Base-by-base conservation (phyloP, 441 rosid genomes). In the Aquilaria agallochum region DNA sequence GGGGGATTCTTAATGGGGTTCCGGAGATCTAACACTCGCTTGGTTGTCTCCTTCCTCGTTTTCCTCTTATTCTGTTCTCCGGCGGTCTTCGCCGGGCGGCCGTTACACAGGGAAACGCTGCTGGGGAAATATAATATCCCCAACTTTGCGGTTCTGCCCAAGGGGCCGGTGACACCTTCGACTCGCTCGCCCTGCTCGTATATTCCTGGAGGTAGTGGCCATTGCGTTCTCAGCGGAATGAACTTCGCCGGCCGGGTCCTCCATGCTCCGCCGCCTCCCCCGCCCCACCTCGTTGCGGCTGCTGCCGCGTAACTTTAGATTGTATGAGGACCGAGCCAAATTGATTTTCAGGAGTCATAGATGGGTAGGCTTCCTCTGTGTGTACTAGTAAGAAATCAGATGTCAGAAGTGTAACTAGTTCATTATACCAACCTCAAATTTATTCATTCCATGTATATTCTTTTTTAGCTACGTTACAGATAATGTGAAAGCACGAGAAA, bases 131-230 rank as follows among this genome's bases (percentile, higher is more conserved):
- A 55, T 9, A 20, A 20, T 20, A 34, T 60, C 4, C 68, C 63
- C 2, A 13, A 11, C 58, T 9, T 50, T 0, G 33, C 68, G 71
- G 64, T 75, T 11, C 71, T 69, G 2, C 36, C 27, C 5, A 64
- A 13, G 58, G 79, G 65, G 10, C 59, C 77, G 1, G 73, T 62
- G 53, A 54, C 79, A 1, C 75, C 79, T 1, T 45, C 64, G 5
- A 5, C 9, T 2, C 53, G 63, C 11, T 67, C 77, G 51, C 52
- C 68, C 30, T 72, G 77, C 72, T 40, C 72, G 2, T 0, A 69
- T 51, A 58, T 67, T 36, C 72, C 73, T 0, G 75, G 62, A 13
- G 64, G 57, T 0, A 4, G 12, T 3, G 77, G 79, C 33, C 0
- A 11, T 6, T 64, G 77, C 57, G 8, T 9, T 12, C 30, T 66